Evolutionary conservation across 805 yeast genomes (phyloP), one percentile per base, ranked within the genome.

Genomic region (Candida michaelii): DNA sequence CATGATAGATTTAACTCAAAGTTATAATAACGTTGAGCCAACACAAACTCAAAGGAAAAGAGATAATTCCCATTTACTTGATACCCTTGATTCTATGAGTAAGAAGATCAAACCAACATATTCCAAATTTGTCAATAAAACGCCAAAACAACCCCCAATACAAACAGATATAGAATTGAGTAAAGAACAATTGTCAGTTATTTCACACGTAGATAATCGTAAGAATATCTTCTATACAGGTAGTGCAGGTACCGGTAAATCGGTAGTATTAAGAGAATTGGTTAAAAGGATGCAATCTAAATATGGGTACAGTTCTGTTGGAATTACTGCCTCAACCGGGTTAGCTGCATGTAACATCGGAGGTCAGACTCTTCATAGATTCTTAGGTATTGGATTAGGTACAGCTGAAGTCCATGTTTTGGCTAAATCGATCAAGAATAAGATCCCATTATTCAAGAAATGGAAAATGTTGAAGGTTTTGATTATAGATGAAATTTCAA

Each of bases 261-360:
- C 95, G 2, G 81, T 80, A 15, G 74, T 86, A 5, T 60, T 86
- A 18, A 63, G 80, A 39, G 79, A 82, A 30, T 66, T 93, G 19
- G 89, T 93, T 15, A 56, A 65, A 14, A 70, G 73, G 19, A 63
- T 89, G 38, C 62, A 63, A 14, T 46, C 52, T 1, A 65, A 73
- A 33, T 72, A 78, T 57, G 69, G 73, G 1, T 42, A 51, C 10
- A 67, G 71, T 2, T 55, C 60, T 1, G 87, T 93, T 3, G 96
- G 95, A 0, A 80, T 93, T 3, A 89, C 98, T 0, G 99, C 99
- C 0, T 86, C 97, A 0, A 93, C 99, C 0, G 99, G 99, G 1
- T 68, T 93, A 47, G 99, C 99, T 0, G 99, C 97, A 0, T 84
- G 89, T 31, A 89, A 89, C 54, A 85, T 93, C 52, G 96, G 95